phyloP scores from a whole-genome alignment of 2,329 filamentous ascomycete species.

The Herpotrichia juniperi region DNA sequence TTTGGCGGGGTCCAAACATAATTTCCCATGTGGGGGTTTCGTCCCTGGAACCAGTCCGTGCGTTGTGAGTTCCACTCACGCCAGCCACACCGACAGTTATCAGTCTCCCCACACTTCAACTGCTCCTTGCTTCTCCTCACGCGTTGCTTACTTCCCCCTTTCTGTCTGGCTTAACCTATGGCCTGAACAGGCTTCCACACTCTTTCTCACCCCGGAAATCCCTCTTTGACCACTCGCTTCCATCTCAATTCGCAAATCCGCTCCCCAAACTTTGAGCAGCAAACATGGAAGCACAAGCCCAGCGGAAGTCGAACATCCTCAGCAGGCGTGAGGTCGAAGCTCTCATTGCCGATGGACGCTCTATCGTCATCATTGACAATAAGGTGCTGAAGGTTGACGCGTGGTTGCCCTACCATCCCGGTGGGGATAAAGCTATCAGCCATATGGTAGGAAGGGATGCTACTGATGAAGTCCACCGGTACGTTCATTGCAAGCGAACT shows the following conservation, averaged over 20 bases:
- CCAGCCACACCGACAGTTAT: conserved; percentile 3
- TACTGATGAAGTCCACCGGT: conserved; percentile 93
- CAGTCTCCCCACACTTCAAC: conserved; percentile 11
- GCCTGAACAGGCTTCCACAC: conserved; percentile 12
- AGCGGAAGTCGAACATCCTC: conserved; percentile 57
- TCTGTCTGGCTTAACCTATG: conserved; percentile 6
- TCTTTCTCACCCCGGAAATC: conserved; percentile 1
- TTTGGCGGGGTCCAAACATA: no score
- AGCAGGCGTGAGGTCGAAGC: conserved; percentile 74
- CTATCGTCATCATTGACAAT: conserved; percentile 80
- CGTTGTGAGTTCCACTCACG: not conserved
- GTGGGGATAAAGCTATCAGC: conserved; percentile 85
- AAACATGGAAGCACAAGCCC: conserved; percentile 32
- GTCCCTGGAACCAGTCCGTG: conserved; percentile 11
- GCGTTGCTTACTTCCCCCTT: not conserved
- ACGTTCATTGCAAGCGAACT: conserved; percentile 45
- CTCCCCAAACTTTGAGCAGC: conserved; percentile 5
- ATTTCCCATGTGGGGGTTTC: no score
- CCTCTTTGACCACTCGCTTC: not conserved
- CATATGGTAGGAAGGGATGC: conserved; percentile 96
- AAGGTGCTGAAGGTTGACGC: conserved; percentile 85
- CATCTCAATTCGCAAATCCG: not conserved
- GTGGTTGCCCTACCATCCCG: conserved; percentile 89
- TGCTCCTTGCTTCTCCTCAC: conserved; percentile 23
- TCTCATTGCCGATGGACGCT: conserved; percentile 80